Conservation (phyloP, 2,329 filamentous ascomycete species). For the Penicillium verrucosum region DNA sequence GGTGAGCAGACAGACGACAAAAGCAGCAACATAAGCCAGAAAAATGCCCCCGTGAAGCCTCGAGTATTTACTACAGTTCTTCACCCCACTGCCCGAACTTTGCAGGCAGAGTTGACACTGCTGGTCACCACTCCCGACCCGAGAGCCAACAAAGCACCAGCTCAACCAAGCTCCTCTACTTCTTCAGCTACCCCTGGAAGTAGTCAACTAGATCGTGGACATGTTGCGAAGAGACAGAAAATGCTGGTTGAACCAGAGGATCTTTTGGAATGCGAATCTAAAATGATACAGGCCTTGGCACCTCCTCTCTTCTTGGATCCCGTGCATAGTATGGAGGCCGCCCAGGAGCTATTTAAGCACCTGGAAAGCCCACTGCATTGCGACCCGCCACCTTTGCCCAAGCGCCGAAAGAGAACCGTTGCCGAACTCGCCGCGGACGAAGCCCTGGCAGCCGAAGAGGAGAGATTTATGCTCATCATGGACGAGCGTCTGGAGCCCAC, state of each 20-base stretch:
- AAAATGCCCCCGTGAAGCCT: constrained; percentile 49
- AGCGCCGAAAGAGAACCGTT: constrained; percentile 86
- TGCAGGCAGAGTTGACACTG: constrained; percentile 71
- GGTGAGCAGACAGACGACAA: constrained; percentile 43
- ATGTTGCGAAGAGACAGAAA: constrained; percentile 65
- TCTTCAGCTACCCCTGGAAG: constrained; percentile 60
- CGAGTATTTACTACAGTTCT: constrained; percentile 76
- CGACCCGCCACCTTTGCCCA: constrained; percentile 73
- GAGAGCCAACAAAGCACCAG: constrained; percentile 48
- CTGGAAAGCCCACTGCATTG: constrained; percentile 75
- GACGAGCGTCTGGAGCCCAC: constrained; percentile 74
- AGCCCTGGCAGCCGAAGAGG: constrained; percentile 80
- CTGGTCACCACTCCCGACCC: constrained; percentile 69
- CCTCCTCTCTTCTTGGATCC: constrained; percentile 75
- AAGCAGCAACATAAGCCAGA: constrained; percentile 41
- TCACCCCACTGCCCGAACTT: constrained; percentile 73
- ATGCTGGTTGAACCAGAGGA: constrained; percentile 75
- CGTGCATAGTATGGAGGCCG: constrained; percentile 65
- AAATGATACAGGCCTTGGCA: constrained; percentile 69
- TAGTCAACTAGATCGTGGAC: constrained; percentile 53
- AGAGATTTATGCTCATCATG: constrained; percentile 87
- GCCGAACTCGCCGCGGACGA: constrained; percentile 95
- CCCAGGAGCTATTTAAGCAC: constrained; percentile 66
- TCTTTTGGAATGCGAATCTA: constrained; percentile 70
- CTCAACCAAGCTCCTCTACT: constrained; percentile 37